These are phyloP conservation scores for Mycogone perniciosa DNA, from an alignment of 2,329 filamentous ascomycete genomes.

Conservation along the genomic window DNA sequence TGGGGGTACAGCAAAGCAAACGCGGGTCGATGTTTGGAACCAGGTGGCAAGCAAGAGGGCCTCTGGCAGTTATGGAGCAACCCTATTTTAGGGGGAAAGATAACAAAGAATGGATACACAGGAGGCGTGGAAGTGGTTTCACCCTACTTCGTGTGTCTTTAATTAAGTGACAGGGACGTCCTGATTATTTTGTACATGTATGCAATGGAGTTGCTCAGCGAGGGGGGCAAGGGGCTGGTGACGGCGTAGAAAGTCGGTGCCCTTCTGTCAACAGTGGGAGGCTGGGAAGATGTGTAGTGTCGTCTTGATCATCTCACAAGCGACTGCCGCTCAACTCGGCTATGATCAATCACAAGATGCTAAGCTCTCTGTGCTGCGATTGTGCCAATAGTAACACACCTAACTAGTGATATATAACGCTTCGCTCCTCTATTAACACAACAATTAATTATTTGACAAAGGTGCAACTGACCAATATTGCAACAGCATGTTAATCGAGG, in stretches of 20 bases:
- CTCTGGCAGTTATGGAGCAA: constrained; percentile 3
- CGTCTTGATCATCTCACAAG: neutral
- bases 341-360: neutral
- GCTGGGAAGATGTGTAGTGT: neutral
- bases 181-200: neutral
- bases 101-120: neutral
- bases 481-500: too few relatives aligned
- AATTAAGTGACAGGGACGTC: neutral
- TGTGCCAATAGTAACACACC: too few relatives aligned
- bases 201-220: neutral
- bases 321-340: neutral
- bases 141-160: neutral
- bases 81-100: neutral
- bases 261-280: neutral
- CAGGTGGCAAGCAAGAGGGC: neutral
- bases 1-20: neutral
- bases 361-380: too few relatives aligned
- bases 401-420: too few relatives aligned
- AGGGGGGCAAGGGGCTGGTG: neutral
- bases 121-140: neutral
- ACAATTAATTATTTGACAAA: too few relatives aligned
- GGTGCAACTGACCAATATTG: too few relatives aligned
- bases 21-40: neutral
- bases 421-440: too few relatives aligned
- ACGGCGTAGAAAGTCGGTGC: neutral